Conservation (phyloP, 2,329 filamentous ascomycete genomes). For the Cryphonectria japonica region DNA sequence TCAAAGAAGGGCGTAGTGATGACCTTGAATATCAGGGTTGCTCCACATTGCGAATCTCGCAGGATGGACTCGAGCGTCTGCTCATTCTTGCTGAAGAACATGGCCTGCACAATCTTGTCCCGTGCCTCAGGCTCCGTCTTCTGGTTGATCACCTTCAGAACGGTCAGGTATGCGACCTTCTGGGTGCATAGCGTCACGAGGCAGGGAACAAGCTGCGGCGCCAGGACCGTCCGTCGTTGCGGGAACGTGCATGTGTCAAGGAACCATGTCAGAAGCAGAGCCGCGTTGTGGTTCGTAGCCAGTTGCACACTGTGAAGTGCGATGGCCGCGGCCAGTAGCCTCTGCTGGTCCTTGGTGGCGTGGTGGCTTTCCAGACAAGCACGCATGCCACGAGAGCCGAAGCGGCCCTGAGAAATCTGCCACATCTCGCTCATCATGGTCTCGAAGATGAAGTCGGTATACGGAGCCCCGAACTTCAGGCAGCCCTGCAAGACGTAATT, state of each 20-base stretch:
- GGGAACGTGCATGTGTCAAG: slow-evolving; percentile 97
- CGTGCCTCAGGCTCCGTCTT: slow-evolving; percentile 91
- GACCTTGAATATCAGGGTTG: slow-evolving; percentile 97
- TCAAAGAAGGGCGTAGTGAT: slow-evolving; percentile 97
- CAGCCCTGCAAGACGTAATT: slow-evolving; percentile 99
- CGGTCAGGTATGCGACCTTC: slow-evolving; percentile 96
- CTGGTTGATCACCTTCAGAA: slow-evolving; percentile 98
- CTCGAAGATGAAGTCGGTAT: slow-evolving; percentile 97
- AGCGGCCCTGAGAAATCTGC: slow-evolving; percentile 91
- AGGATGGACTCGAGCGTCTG: slow-evolving; percentile 88
- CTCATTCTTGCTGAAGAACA: slow-evolving; percentile 91
- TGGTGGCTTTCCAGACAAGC: slow-evolving; percentile 97
- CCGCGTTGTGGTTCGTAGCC: slow-evolving; percentile 94
- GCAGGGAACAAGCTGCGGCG: slow-evolving; percentile 88
- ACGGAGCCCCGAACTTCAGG: slow-evolving; percentile 84
- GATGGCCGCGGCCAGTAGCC: slow-evolving; percentile 91
- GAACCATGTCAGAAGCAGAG: slow-evolving; percentile 94
- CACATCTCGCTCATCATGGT: slow-evolving; percentile 93
- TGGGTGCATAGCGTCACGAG: slow-evolving; percentile 96
- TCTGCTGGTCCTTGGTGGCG: slow-evolving; percentile 91
- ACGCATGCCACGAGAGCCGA: slow-evolving; percentile 93
- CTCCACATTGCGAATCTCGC: slow-evolving; percentile 87
- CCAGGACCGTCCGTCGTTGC: slow-evolving; percentile 84
- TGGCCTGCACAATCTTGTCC: slow-evolving; percentile 83
- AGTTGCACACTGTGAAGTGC: slow-evolving; percentile 96